These are phyloP conservation scores for Aspergillus sp. DNA, from an alignment of 2,329 filamentous ascomycete species.

Conservation along the genomic window DNA sequence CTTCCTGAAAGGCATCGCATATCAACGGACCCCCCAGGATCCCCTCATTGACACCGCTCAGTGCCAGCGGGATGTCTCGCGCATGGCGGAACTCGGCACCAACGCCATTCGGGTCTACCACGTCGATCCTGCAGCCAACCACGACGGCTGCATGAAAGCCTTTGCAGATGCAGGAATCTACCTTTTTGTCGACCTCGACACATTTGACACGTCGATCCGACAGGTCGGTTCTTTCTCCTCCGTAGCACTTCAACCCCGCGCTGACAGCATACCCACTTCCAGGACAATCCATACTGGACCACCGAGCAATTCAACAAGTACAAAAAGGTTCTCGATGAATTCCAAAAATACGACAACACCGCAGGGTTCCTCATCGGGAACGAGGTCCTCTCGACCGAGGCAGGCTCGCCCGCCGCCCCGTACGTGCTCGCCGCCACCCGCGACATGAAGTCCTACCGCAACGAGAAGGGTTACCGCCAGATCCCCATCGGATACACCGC, in stretches of 20 bases:
- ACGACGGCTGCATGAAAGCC: slow-evolving; percentile 76
- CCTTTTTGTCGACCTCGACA: slow-evolving; percentile 74
- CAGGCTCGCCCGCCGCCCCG: slow-evolving; percentile 66
- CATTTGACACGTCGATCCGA: slow-evolving; percentile 45
- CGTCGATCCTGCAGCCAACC: slow-evolving; percentile 69
- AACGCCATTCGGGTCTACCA: slow-evolving; percentile 89
- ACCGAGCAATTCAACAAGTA: slow-evolving; percentile 67
- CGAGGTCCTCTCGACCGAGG: slow-evolving; percentile 62
- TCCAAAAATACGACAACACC: slow-evolving; percentile 74
- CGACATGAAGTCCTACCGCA: slow-evolving; percentile 79
- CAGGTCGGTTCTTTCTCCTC: slow-evolving; percentile 29
- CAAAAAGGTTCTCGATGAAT: slow-evolving; percentile 71
- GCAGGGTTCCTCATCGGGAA: slow-evolving; percentile 87
- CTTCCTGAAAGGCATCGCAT: slow-evolving; percentile 80
- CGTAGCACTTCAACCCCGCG: neutral
- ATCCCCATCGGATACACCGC: slow-evolving; percentile 87
- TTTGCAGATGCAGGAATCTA: slow-evolving; percentile 82
- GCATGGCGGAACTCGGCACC: slow-evolving; percentile 78
- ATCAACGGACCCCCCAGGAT: slow-evolving; percentile 66
- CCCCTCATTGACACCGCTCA: slow-evolving; percentile 74
- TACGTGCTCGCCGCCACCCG: slow-evolving; percentile 79
- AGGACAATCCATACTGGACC: slow-evolving; percentile 69
- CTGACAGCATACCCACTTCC: neutral
- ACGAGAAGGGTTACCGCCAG: slow-evolving; percentile 71
- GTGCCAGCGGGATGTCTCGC: slow-evolving; percentile 69